Evolutionary conservation across 169 alveolate species (phyloP), one percentile per base, ranked within the genome.

Genomic region (Plasmodium gonderi): DNA sequence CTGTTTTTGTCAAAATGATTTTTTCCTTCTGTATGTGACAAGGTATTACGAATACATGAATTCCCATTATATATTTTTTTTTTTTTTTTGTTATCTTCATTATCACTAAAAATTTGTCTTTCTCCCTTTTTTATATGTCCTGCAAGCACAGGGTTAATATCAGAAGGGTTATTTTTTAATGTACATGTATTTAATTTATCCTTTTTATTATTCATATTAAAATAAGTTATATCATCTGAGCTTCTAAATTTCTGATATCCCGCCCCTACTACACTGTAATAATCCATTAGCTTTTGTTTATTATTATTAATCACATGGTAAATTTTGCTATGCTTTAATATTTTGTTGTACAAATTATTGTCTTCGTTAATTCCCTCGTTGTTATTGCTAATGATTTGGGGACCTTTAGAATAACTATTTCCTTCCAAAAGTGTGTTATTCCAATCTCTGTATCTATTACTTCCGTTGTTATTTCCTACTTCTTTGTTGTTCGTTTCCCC

Each of bases 91-190:
- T 51, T 51, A 17, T n/a, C 68, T 29, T 7, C 91, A 82, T 26
- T 82, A n/a, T 69, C 82, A 36, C 82, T 82, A 36, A 45, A 82
- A 68, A 68, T 82, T 33, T 68, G 17, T 68, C 60, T 82, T 82
- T 82, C 82, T 45, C 68, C 82, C 9, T 82, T 72, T 82, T 69
- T 72, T 26, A 9, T 69, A 17, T 82, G 47, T 31, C 11, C 65
- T 40, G 36, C 69, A 23, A 33, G 23, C 17, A 31, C 47, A 74
- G 11, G 42, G 29, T 47, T 49, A n/a, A 69, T 29, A 42, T 82
- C 83, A 38, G 74, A 69, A 29, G 38, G 42, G n/a, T 54, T 82
- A 26, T 51, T 74, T 82, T 69, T 82, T 31, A 68, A 45, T 7
- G 4, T 69, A 72, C 29, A 69, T 17, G 72, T 47, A 80, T 40